Conservation (phyloP, 257 asterid genomes). For the Solanum boliviense region DNA sequence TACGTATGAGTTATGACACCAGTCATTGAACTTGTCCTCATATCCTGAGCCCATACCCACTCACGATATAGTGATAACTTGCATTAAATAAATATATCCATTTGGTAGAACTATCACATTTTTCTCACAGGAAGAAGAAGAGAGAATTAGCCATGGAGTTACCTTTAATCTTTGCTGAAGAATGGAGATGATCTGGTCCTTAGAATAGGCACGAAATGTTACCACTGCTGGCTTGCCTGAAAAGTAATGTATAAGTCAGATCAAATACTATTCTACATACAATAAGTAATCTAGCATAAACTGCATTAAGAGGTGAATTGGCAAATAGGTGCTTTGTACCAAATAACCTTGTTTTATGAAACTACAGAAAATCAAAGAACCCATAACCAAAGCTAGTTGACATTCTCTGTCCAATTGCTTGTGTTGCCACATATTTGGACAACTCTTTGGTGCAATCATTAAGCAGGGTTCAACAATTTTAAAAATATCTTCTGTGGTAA, state of each 20-base stretch:
- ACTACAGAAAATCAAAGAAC: not conserved
- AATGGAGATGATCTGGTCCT: constrained; percentile 77
- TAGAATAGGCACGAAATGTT: constrained; percentile 83
- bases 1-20: not conserved
- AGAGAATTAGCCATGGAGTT: constrained; percentile 8
- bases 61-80: not conserved
- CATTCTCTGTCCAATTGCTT: not conserved
- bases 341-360: not conserved
- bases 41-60: not conserved
- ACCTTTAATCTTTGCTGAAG: constrained; percentile 76
- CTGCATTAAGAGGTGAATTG: not conserved
- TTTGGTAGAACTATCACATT: not conserved
- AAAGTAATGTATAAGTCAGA: not conserved
- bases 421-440: not conserved
- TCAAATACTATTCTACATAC: not conserved
- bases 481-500: not conserved
- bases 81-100: not conserved
- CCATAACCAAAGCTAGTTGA: not conserved
- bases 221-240: constrained; percentile 88
- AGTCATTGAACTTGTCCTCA: not conserved
- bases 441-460: not conserved
- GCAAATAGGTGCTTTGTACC: not conserved
- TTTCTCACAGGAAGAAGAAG: not conserved
- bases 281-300: not conserved
- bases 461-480: not conserved